Percentiles rank a stretch among this genome's conserved stretches.
phyloP scores from a whole-genome alignment of 768 basidiomycete species.

The Boletus bicolor region DNA sequence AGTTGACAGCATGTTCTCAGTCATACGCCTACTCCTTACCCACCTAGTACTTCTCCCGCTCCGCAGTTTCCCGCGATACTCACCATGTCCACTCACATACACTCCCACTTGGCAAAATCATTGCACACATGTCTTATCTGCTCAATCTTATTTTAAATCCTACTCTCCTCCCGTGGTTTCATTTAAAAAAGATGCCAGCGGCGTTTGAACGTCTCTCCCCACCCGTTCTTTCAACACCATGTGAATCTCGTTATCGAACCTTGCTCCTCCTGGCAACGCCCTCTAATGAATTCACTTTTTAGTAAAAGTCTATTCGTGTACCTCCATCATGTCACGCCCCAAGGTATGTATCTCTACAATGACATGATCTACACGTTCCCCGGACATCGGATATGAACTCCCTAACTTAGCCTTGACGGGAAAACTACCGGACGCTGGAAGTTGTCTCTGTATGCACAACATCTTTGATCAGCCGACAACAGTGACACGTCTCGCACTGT shows the following conservation, averaged over 20 bases:
- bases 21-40: constrained; percentile 10
- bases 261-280: constrained; percentile 31
- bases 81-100: constrained; percentile 6
- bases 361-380: constrained; percentile 27
- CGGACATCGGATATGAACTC: constrained; percentile 28
- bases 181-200: constrained; percentile 15
- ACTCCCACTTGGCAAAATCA: constrained; percentile 9
- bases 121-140: constrained; percentile 26
- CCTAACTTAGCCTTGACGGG: constrained; percentile 46
- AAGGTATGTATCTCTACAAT: constrained; percentile 10
- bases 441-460: constrained; percentile 48
- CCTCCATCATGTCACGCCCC: constrained; percentile 15
- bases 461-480: constrained; percentile 10
- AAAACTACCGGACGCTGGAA: constrained; percentile 65
- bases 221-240: constrained; percentile 16
- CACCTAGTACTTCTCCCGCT: constrained; percentile 15
- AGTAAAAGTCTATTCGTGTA: constrained; percentile 25
- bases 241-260: constrained; percentile 18
- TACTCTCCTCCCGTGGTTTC: constrained; percentile 19
- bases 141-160: constrained; percentile 29
- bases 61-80: constrained; percentile 13
- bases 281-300: constrained; percentile 20
- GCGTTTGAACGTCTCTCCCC: constrained; percentile 25
- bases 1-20: constrained; percentile 4
- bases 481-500: not conserved